Evolutionary conservation across 2,329 filamentous ascomycete species (phyloP).

Genomic region (Plenodomus tracheiphilus): DNA sequence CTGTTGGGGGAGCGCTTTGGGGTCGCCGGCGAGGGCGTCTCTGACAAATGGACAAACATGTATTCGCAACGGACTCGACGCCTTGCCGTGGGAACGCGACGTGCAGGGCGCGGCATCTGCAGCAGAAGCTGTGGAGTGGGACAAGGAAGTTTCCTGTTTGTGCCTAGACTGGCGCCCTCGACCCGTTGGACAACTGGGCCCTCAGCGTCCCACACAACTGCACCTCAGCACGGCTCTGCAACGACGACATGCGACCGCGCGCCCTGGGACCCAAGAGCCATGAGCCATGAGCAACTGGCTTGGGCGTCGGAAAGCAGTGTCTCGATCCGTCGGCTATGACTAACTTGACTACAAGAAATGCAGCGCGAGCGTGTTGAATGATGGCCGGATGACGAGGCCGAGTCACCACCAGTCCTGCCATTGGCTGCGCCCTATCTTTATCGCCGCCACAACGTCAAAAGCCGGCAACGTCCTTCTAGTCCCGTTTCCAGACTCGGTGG

Average conservation of each 20-base stretch:
- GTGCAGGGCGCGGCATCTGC: conserved; percentile 11
- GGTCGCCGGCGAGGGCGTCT: conserved; percentile 4
- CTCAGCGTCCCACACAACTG: conserved; percentile 1
- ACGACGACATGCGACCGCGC: background rate
- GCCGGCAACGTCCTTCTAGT: conserved; percentile 15
- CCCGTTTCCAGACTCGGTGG: conserved; percentile 9
- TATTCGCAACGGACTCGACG: conserved; percentile 12
- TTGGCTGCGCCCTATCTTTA: conserved; percentile 30
- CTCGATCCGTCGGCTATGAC: conserved; percentile 12
- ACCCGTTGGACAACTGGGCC: too few relatives aligned
- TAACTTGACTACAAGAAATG: conserved; percentile 36
- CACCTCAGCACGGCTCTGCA: conserved; percentile 9
- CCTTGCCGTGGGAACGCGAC: conserved; percentile 4
- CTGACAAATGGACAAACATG: conserved; percentile 14
- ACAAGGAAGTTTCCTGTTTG: conserved; percentile 14
- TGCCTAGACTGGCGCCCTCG: conserved; percentile 8
- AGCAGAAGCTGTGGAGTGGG: conserved; percentile 25
- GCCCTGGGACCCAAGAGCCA: background rate
- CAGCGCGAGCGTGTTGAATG: conserved; percentile 17
- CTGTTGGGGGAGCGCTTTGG: conserved; percentile 5
- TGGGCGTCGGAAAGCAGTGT: conserved; percentile 8
- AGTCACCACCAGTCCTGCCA: conserved; percentile 19
- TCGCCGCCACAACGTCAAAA: conserved; percentile 26
- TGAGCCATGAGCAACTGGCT: conserved; percentile 7
- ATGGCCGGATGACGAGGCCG: conserved; percentile 30